Evolutionary conservation across 2,329 filamentous ascomycete species (phyloP), one percentile per base, ranked within the genome.

Genomic region (Xylaria digitata): DNA sequence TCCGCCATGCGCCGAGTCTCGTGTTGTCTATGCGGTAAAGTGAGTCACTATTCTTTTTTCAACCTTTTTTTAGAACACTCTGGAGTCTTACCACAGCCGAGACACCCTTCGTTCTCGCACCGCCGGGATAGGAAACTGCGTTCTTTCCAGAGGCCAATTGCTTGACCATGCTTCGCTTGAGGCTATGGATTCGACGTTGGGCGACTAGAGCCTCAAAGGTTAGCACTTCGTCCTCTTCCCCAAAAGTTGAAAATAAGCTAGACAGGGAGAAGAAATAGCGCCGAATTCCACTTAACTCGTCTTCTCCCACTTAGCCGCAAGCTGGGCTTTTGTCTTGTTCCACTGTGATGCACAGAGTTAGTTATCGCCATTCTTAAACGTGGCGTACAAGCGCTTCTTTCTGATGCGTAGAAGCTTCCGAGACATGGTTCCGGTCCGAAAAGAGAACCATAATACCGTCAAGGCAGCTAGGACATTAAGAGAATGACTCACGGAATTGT

Each of bases 161-260:
- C 68, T 73, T 75, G 70, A 74, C 71, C 70, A 75, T 75, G 67
- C 74, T 73, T 71, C 71, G 73, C 71, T 70, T 74, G 60, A 70
- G 60, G 69, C 64, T 70, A 63, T 70, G 68, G 67, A 60, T 65
- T 56, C 53, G 66, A 65, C 74, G 73, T 59, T 58, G 45, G 32
- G 45, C 40, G 49, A 53, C 58, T 49, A 32, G 8, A 61, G 15
- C n/a, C 8, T 34, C 19, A 2, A 4, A 2, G 32, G 55, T 68
- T 23, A 67, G 56, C 30, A 57, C 30, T 34, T 21, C 11, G 2
- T 23, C 26, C 26, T 37, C n/a, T n/a, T 52, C 6, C 37, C 15
- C n/a, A 26, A 55, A 55, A 42, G n/a, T 23, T 32, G 3, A 9
- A 37, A 11, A 1, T 30, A 42, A 3, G 45, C 8, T 6, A 21